Conservation (phyloP, 192 early-diverging fungal genomes). For the Linnemannia exigua region DNA sequence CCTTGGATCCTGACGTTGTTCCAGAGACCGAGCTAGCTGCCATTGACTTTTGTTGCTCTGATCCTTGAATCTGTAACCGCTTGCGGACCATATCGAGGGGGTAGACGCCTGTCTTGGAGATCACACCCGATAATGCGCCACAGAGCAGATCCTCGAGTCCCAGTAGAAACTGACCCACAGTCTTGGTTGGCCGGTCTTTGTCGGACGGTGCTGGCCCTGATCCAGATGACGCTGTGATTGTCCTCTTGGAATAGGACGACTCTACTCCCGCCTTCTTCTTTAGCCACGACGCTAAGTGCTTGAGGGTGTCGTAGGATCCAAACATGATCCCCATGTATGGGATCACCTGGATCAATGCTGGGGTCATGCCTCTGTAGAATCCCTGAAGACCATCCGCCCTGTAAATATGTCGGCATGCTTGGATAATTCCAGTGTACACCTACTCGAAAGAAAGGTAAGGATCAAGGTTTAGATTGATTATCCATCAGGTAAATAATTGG, state of each 20-base stretch:
- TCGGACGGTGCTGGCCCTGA: background rate
- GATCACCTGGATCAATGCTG: constrained; percentile 89
- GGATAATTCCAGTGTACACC: constrained; percentile 76
- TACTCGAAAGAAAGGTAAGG: background rate
- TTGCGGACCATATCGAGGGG: constrained; percentile 92
- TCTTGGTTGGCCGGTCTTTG: background rate
- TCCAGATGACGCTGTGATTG: background rate
- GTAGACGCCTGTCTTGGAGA: constrained; percentile 90
- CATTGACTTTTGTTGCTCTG: constrained; percentile 45
- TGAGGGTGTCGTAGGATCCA: constrained; percentile 78
- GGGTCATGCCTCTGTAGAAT: constrained; percentile 89
- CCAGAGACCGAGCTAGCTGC: background rate
- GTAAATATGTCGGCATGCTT: constrained; percentile 77
- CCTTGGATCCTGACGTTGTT: constrained; percentile 44
- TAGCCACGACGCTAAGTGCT: constrained; percentile 55
- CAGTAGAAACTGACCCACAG: constrained; percentile 26
- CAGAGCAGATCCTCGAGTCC: constrained; percentile 76
- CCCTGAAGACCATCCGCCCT: constrained; percentile 84
- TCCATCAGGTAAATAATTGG: background rate
- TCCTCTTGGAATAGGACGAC: constrained; percentile 15
- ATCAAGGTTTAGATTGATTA: background rate
- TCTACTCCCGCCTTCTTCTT: constrained; percentile 16
- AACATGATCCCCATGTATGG: constrained; percentile 97
- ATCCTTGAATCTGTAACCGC: constrained; percentile 72
- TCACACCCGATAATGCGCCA: constrained; percentile 84